Evolutionary conservation across 2,329 filamentous ascomycete species (phyloP).

Genomic region (Periconia sp.): DNA sequence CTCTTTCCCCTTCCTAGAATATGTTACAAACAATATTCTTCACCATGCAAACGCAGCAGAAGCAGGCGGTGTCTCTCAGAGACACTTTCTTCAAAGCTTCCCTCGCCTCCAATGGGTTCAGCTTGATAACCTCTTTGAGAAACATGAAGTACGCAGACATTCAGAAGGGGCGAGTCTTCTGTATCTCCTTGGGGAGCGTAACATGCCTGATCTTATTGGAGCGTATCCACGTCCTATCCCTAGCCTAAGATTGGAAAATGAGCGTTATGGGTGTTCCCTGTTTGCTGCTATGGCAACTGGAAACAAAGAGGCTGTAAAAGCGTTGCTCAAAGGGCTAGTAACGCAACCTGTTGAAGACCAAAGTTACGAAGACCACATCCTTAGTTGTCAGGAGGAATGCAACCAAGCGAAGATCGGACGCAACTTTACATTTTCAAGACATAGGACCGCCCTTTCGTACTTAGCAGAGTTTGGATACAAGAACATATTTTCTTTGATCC

Average conservation of each 20-base stretch:
- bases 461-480: conserved; percentile 1
- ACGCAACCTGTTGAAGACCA: not conserved
- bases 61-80: conserved; percentile 15
- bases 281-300: conserved; percentile 40
- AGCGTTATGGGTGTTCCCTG: conserved; percentile 35
- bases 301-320: conserved; percentile 14
- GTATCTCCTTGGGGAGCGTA: too few relatives aligned
- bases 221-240: too few relatives aligned
- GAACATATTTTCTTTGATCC: not conserved
- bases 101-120: conserved; percentile 24
- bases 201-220: too few relatives aligned
- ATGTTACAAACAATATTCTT: conserved; percentile 46
- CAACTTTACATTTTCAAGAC: conserved; percentile 5
- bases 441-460: not conserved
- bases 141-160: conserved; percentile 13
- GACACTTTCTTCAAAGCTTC: conserved; percentile 18
- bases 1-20: conserved; percentile 53
- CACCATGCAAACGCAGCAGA: conserved; percentile 44
- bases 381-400: not conserved
- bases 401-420: too few relatives aligned
- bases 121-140: conserved; percentile 36
- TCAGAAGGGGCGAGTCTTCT: too few relatives aligned
- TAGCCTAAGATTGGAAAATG: conserved; percentile 24
- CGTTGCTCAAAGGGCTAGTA: not conserved
- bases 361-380: not conserved